These are phyloP conservation scores for Diaporthe citrichinensis DNA, from an alignment of 2,329 filamentous ascomycete species.

Conservation along the genomic window DNA sequence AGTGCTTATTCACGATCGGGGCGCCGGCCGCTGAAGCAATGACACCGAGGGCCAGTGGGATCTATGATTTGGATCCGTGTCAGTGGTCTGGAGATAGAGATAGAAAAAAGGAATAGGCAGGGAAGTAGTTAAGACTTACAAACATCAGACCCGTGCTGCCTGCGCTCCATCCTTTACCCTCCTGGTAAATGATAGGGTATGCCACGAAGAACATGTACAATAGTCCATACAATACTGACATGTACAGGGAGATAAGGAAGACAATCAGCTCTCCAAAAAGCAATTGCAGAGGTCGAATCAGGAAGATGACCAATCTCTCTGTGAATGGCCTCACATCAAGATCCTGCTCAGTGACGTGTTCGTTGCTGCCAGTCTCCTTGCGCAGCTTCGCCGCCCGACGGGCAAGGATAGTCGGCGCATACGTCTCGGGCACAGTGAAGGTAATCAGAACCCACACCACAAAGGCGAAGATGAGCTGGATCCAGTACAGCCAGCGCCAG, in stretches of 20 bases:
- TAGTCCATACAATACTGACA: constrained; percentile 83
- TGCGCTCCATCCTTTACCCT: constrained; percentile 83
- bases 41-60: constrained; percentile 84
- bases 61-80: constrained; percentile 52
- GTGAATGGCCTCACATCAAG: constrained; percentile 78
- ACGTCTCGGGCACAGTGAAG: constrained; percentile 93
- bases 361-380: constrained; percentile 74
- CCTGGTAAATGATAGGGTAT: constrained; percentile 79
- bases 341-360: constrained; percentile 84
- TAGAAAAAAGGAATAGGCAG: constrained; percentile 30
- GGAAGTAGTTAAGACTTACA: constrained; percentile 33
- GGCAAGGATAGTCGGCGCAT: constrained; percentile 83
- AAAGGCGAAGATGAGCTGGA: constrained; percentile 83
- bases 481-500: constrained; percentile 91
- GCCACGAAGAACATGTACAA: constrained; percentile 85
- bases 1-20: constrained; percentile 85
- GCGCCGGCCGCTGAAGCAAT: constrained; percentile 75
- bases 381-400: constrained; percentile 79
- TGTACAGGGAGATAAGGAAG: constrained; percentile 86
- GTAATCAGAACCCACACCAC: constrained; percentile 82
- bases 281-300: constrained; percentile 87
- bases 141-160: constrained; percentile 88
- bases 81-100: constrained; percentile 6
- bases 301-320: constrained; percentile 80
- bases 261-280: constrained; percentile 89